Evolutionary conservation across 441 rosid genomes (phyloP).

Genomic region (Adansonia grandidieri): DNA sequence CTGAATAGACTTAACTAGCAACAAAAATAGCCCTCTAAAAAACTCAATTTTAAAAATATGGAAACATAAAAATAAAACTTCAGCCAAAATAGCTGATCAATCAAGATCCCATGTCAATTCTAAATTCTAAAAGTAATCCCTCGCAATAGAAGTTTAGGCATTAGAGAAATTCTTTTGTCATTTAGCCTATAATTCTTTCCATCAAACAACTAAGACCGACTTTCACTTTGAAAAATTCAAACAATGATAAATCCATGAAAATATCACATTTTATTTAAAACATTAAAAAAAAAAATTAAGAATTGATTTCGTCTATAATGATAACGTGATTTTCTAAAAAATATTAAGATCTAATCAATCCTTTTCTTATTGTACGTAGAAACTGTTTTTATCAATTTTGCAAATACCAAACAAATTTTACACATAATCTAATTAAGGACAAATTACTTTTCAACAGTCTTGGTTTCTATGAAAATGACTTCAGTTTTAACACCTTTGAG

Average conservation of each 20-base stretch:
- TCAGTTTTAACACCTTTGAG: neutral
- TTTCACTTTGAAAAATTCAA: neutral
- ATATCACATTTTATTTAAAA: constrained; percentile 4
- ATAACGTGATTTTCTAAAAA: constrained; percentile 2
- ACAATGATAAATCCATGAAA: constrained; percentile 9
- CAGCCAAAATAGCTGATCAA: neutral
- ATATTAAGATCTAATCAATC: constrained; percentile 5
- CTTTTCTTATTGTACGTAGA: neutral
- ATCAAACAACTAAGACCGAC: constrained; percentile 7
- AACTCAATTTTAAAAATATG: neutral
- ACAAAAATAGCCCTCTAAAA: neutral
- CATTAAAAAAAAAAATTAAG: neutral
- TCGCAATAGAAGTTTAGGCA: neutral
- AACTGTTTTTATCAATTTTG: neutral
- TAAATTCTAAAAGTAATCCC: constrained; percentile 9
- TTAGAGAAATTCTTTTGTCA: neutral
- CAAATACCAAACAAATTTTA: neutral
- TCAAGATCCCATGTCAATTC: constrained; percentile 16
- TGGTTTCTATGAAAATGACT: neutral
- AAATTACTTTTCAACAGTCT: neutral
- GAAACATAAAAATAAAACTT: neutral
- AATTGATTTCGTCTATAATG: neutral
- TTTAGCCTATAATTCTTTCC: neutral
- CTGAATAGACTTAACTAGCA: neutral
- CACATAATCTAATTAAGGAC: constrained; percentile 7